Evolutionary conservation across 371 early-diverging fungal genomes (phyloP).

Genomic region (Enteropsectra breve): DNA sequence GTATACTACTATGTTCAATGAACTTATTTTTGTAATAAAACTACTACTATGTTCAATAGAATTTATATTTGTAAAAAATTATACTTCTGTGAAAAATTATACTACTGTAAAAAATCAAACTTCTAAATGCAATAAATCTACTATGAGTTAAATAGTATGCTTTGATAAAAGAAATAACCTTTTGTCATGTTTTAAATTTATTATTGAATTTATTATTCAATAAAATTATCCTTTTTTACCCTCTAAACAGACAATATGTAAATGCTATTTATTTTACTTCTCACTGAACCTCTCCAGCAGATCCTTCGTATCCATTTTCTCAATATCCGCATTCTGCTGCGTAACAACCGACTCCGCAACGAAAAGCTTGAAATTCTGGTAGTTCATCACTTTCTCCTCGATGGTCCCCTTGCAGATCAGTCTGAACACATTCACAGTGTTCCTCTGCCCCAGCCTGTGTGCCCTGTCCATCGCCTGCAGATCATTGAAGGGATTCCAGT

Average conservation of each 20-base stretch:
- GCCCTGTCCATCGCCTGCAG: conserved; percentile 92
- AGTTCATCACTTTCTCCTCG: conserved; percentile 85
- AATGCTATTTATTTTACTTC: not conserved
- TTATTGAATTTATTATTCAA: not conserved
- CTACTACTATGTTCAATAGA: not conserved
- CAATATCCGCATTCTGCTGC: conserved; percentile 72
- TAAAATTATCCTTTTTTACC: not conserved
- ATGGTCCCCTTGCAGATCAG: conserved; percentile 76
- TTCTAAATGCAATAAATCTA: not conserved
- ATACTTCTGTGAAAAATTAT: not conserved
- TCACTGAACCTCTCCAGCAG: conserved; percentile 54
- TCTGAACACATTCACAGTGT: conserved; percentile 83
- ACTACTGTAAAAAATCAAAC: not conserved
- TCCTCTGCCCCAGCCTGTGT: conserved; percentile 87
- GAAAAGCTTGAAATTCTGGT: conserved; percentile 94
- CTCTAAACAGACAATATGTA: not conserved
- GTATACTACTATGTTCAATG: not conserved
- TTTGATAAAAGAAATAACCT: not conserved
- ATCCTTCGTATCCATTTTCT: conserved; percentile 58
- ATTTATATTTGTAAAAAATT: not conserved
- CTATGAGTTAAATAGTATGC: not conserved
- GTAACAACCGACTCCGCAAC: conserved; percentile 91
- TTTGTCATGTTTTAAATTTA: not conserved
- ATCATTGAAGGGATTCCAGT: conserved; percentile 99
- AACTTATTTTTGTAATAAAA: not conserved